These are phyloP conservation scores for Breviolum minutum DNA, from an alignment of 73 alveolate genomes.

Conservation along the genomic window DNA sequence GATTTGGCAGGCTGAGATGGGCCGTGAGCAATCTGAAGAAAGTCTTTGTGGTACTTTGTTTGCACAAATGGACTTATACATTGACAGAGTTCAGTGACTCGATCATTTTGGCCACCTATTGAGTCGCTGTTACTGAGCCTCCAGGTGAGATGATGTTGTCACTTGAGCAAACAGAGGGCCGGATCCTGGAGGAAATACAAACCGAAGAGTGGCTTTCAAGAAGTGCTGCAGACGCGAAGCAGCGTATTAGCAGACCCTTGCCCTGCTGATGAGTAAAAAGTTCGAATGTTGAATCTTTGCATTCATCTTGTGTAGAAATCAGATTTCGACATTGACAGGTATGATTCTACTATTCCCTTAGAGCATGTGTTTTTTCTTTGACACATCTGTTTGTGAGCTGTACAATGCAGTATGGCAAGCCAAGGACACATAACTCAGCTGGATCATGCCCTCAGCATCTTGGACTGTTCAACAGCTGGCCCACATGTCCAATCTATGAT, in stretches of 20 bases:
- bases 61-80: not conserved
- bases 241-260: constrained; percentile 9
- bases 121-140: not conserved
- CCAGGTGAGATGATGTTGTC: constrained; percentile 8
- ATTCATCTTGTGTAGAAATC: too few species aligned
- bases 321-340: too few species aligned
- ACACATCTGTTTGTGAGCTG: not conserved
- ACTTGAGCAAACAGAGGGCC: constrained; percentile 32
- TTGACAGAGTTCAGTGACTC: not conserved
- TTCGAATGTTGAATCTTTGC: too few species aligned
- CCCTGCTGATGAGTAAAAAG: too few species aligned
- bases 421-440: constrained; percentile 28
- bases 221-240: constrained; percentile 6
- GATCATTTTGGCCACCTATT: not conserved
- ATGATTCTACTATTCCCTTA: not conserved
- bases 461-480: not conserved
- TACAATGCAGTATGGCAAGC: not conserved
- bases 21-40: constrained; percentile 20
- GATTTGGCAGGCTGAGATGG: constrained; percentile 21
- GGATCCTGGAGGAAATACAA: not conserved
- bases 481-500: too few species aligned
- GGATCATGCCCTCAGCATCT: constrained; percentile 20
- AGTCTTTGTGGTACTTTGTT: not conserved
- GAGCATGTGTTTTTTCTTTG: not conserved
- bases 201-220: constrained; percentile 48